Evolutionary conservation across 768 basidiomycete species (phyloP).

Genomic region (Xanthoconium stramineum): DNA sequence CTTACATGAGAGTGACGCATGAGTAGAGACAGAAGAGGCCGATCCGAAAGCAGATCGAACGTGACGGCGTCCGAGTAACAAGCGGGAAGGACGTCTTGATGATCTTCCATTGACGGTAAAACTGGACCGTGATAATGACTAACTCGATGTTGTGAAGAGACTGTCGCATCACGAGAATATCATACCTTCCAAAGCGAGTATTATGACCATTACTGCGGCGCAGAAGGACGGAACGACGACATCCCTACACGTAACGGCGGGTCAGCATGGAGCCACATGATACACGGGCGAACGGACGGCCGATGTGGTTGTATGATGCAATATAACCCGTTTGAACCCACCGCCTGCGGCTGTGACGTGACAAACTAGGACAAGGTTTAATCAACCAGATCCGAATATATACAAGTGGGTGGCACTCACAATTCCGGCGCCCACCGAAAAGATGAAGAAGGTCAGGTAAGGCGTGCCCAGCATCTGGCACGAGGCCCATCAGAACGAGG

Average conservation of each 20-base stretch:
- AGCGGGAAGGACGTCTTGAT: constrained; percentile 43
- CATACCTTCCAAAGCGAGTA: constrained; percentile 46
- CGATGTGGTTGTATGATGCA: constrained; percentile 37
- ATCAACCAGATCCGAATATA: constrained; percentile 12
- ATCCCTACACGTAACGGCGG: constrained; percentile 20
- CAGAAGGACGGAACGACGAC: constrained; percentile 45
- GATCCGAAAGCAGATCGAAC: constrained; percentile 38
- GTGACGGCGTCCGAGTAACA: constrained; percentile 34
- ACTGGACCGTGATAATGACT: constrained; percentile 46
- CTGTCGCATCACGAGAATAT: background rate
- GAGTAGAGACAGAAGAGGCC: constrained; percentile 45
- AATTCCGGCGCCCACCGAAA: constrained; percentile 36
- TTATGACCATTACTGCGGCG: constrained; percentile 35
- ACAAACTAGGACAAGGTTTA: constrained; percentile 18
- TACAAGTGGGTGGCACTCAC: constrained; percentile 29
- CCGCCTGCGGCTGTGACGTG: constrained; percentile 11
- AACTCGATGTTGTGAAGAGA: background rate
- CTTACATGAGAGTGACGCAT: constrained; percentile 42
- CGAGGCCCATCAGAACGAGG: constrained; percentile 11
- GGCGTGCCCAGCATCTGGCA: constrained; percentile 36
- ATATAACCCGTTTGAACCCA: constrained; percentile 45
- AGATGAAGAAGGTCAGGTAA: constrained; percentile 42
- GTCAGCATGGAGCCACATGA: constrained; percentile 13
- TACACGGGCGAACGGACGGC: constrained; percentile 34
- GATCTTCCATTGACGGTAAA: constrained; percentile 37